A percentile compares a stretch with the other conserved stretches of the same genome.
Evolutionary conservation across 306 rosid species (phyloP).

Genomic region (Lagenaria siceraria): DNA sequence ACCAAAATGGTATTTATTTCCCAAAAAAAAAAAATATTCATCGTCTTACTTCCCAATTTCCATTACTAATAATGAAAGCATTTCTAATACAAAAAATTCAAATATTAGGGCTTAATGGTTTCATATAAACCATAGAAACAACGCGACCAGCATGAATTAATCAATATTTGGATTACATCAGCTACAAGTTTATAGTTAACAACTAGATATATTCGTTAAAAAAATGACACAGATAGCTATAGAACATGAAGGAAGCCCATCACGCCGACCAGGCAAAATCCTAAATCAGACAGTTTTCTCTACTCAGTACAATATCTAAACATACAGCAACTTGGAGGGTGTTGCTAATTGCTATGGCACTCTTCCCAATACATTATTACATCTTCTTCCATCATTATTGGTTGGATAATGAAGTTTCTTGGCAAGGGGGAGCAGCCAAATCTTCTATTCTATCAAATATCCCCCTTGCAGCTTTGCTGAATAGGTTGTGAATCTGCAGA

Average conservation of each 20-base stretch:
- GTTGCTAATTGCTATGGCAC: background rate
- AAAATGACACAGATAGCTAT: background rate
- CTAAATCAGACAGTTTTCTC: background rate
- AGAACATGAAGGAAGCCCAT: background rate
- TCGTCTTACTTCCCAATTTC: too few relatives aligned
- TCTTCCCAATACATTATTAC: background rate
- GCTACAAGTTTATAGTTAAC: background rate
- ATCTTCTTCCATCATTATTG: background rate
- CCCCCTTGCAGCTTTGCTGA: slow-evolving; percentile 54
- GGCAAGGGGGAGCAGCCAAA: slow-evolving; percentile 18
- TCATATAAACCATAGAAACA: background rate
- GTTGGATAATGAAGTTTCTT: background rate
- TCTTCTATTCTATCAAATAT: slow-evolving; percentile 35
- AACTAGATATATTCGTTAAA: background rate
- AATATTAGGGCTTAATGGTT: too few relatives aligned
- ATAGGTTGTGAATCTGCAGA: slow-evolving; percentile 48
- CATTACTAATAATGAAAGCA: too few relatives aligned
- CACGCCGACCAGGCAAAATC: background rate
- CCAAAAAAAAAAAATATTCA: too few relatives aligned
- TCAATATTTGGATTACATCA: background rate
- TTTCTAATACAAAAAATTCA: too few relatives aligned
- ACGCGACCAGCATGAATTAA: background rate
- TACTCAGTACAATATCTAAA: background rate
- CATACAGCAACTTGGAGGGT: background rate
- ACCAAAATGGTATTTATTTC: too few relatives aligned